phyloP scores from a whole-genome alignment of 169 alveolate species.

The Theileria sp. region DNA sequence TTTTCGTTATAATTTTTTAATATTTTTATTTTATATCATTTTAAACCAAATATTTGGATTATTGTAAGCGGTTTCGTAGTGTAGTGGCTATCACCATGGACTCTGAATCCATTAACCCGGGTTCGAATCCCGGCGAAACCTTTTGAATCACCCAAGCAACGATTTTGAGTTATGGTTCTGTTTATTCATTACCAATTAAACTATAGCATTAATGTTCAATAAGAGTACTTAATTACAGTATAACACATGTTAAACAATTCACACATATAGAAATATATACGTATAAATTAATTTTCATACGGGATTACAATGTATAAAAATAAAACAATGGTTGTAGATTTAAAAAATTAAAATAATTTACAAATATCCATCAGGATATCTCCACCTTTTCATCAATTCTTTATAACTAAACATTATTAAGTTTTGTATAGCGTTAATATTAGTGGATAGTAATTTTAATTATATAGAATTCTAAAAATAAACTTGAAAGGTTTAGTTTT shows the following conservation, averaged over 20 bases:
- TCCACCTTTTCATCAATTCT: constrained; percentile 62
- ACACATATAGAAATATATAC: background rate
- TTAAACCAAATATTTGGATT: constrained; percentile 3
- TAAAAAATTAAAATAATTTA: constrained; percentile 5
- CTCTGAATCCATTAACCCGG: constrained; percentile 93
- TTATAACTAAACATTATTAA: constrained; percentile 24
- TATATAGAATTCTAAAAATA: background rate
- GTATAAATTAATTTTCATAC: background rate
- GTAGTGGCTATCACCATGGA: constrained; percentile 94
- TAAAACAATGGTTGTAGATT: background rate
- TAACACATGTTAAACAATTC: background rate
- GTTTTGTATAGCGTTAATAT: background rate
- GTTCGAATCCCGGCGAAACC: constrained; percentile 95
- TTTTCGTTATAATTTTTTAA: background rate
- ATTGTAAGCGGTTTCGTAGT: constrained; percentile 83
- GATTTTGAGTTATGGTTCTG: background rate
- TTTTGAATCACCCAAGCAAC: background rate
- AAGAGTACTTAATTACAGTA: background rate
- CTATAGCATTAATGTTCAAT: background rate
- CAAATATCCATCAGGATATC: constrained; percentile 67
- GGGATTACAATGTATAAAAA: constrained; percentile 7
- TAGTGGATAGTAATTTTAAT: background rate
- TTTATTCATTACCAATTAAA: background rate
- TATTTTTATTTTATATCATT: constrained; percentile 1
- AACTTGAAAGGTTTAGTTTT: constrained; percentile 46